Conservation (phyloP, 352 stramenopile genomes). For the Peronospora tabacina region DNA sequence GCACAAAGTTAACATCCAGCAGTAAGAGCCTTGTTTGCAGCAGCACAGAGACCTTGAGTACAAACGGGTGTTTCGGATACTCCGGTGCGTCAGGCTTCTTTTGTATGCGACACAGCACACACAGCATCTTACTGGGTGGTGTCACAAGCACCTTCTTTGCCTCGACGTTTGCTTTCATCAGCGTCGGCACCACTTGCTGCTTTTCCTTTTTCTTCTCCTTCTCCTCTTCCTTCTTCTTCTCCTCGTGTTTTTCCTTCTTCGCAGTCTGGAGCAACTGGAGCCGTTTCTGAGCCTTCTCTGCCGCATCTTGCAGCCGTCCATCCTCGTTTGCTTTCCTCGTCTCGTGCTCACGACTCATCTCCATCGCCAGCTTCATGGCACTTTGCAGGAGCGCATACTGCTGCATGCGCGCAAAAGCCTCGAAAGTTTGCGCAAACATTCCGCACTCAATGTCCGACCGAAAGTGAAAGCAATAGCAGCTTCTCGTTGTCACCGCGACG, state of each 20-base stretch:
- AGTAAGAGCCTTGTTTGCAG: neutral
- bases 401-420: conserved; percentile 35
- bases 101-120: conserved; percentile 41
- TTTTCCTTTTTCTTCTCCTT: neutral
- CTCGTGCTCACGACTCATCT: conserved; percentile 34
- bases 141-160: conserved; percentile 5
- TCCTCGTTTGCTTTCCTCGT: conserved; percentile 11
- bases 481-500: conserved; percentile 3
- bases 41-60: conserved; percentile 47
- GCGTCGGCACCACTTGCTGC: neutral
- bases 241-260: conserved; percentile 2
- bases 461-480: conserved; percentile 70
- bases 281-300: conserved; percentile 15
- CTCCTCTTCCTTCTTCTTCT: conserved; percentile 2
- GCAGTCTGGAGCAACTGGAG: conserved; percentile 7
- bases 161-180: conserved; percentile 9
- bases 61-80: conserved; percentile 57
- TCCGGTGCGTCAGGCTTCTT: conserved; percentile 17
- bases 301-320: conserved; percentile 7
- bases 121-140: conserved; percentile 25
- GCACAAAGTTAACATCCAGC: neutral
- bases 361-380: conserved; percentile 50
- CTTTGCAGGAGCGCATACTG: conserved; percentile 39
- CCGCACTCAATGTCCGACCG: conserved; percentile 45
- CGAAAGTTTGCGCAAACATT: conserved; percentile 36